Conservation (phyloP, 441 rosid species). For the Mallotus japonicus region DNA sequence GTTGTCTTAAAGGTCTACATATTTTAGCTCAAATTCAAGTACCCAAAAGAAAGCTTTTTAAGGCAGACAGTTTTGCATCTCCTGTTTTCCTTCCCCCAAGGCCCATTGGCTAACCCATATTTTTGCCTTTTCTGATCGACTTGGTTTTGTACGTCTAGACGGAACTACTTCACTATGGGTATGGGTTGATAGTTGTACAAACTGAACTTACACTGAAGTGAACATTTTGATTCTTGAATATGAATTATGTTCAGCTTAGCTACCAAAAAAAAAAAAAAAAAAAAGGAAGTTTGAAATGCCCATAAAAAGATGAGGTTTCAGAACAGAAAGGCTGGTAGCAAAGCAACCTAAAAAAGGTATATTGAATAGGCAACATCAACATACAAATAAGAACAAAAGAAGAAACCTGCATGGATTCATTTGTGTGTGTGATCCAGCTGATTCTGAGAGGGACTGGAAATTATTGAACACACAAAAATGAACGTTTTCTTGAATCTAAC, state of each 20-base stretch:
- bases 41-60: too few species aligned
- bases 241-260: too few species aligned
- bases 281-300: background rate
- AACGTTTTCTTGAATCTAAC: background rate
- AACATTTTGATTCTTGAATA: too few species aligned
- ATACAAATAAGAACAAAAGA: background rate
- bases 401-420: background rate
- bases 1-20: too few species aligned
- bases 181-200: too few species aligned
- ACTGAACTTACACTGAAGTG: too few species aligned
- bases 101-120: background rate
- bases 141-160: too few species aligned
- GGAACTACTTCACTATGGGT: too few species aligned
- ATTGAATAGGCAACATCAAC: constrained; percentile 2
- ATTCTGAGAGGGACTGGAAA: background rate
- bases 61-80: background rate
- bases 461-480: constrained; percentile 6
- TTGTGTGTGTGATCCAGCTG: constrained; percentile 5
- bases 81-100: background rate
- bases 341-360: background rate
- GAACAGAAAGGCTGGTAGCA: background rate
- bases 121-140: too few species aligned
- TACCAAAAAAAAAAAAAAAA: too few species aligned
- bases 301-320: background rate
- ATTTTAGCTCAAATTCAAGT: too few species aligned